Percentiles rank a stretch among this genome's conserved stretches.
Conservation (phyloP, 495 filamentous ascomycete species). For the Penicillium flavigenum region DNA sequence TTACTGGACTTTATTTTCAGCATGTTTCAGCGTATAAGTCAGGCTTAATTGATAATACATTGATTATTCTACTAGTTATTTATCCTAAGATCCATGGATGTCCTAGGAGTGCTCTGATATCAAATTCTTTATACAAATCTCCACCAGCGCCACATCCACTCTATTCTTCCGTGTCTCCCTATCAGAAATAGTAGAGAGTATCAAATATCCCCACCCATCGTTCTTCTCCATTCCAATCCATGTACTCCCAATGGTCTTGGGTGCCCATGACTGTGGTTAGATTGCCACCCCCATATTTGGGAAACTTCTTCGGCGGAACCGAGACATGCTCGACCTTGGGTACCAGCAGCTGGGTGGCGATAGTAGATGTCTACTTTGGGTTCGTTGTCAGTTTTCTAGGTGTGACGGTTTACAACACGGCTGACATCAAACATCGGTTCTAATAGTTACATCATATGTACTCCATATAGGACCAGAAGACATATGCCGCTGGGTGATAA, state of each 20-base stretch:
- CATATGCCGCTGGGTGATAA: too few relatives aligned
- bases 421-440: neutral
- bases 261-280: neutral
- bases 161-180: neutral
- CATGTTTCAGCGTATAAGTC: neutral
- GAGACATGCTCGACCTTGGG: neutral
- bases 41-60: neutral
- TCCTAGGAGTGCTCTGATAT: neutral
- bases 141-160: neutral
- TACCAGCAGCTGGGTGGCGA: neutral
- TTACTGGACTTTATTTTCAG: neutral
- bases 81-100: neutral
- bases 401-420: neutral
- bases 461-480: too few relatives aligned
- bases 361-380: neutral
- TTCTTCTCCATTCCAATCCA: neutral
- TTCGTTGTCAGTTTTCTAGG: neutral
- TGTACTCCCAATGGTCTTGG: neutral
- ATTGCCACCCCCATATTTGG: conserved; percentile 9
- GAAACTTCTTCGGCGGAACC: neutral
- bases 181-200: neutral
- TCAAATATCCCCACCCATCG: neutral
- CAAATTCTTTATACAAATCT: neutral
- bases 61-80: neutral
- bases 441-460: too few relatives aligned